A percentile compares a stretch with the other conserved stretches of the same genome.
Evolutionary conservation across 129 eudicot species (phyloP).

Genomic region (Centrapalus pauciflorus): DNA sequence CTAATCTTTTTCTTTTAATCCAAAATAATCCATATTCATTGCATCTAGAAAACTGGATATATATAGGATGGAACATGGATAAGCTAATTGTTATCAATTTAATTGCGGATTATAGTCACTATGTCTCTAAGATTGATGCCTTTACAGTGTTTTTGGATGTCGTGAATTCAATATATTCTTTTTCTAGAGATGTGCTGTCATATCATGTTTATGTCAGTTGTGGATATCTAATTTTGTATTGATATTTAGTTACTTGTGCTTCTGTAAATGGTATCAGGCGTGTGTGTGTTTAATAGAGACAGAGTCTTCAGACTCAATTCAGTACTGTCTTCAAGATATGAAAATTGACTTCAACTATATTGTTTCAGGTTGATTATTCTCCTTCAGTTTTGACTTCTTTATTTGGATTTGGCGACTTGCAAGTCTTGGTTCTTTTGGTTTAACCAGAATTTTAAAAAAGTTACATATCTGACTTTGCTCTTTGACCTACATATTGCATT

Average conservation of each 20-base stretch:
- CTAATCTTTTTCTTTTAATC: too few relatives aligned
- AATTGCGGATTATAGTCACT: too few relatives aligned
- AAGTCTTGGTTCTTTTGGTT: background rate
- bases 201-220: background rate
- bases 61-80: too few relatives aligned
- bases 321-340: background rate
- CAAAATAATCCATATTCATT: too few relatives aligned
- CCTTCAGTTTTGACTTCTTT: background rate
- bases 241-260: background rate
- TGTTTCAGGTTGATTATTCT: background rate
- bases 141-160: background rate
- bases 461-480: background rate
- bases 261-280: background rate
- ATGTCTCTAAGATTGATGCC: too few relatives aligned
- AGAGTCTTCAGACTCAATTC: background rate
- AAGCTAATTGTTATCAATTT: too few relatives aligned
- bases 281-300: background rate
- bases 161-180: background rate
- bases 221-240: background rate
- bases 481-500: background rate
- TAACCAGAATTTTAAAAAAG: background rate
- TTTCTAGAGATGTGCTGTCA: background rate
- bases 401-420: background rate
- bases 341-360: background rate
- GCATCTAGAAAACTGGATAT: too few relatives aligned